phyloP scores from a whole-genome alignment of 1,284 basidiomycete species.

The Chalciporus piperatoides region DNA sequence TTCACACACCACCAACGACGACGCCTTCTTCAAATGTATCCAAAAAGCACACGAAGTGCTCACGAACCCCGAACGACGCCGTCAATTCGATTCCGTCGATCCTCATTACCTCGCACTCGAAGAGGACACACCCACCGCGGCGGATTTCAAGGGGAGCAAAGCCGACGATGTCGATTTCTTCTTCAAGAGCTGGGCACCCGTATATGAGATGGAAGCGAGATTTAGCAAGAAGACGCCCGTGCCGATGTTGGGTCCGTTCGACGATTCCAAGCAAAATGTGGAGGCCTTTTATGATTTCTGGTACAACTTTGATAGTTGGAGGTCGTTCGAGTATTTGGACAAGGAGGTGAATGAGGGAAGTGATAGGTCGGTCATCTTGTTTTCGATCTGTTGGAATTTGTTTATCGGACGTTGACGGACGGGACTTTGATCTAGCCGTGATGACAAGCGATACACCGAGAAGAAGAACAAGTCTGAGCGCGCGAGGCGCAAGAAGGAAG shows the following conservation, averaged over 20 bases:
- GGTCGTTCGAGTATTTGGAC: conserved; percentile 97
- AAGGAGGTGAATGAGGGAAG: conserved; percentile 99
- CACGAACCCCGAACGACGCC: conserved; percentile 81
- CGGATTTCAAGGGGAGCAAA: conserved; percentile 55
- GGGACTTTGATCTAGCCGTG: conserved; percentile 58
- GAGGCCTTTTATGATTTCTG: conserved; percentile 98
- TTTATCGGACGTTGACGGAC: not conserved
- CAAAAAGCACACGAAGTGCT: conserved; percentile 95
- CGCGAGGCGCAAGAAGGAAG: conserved; percentile 95
- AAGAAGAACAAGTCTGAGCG: conserved; percentile 99
- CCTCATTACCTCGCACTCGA: conserved; percentile 72
- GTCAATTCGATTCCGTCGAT: conserved; percentile 97
- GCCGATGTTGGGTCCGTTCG: conserved; percentile 71
- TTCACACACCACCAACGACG: conserved; percentile 81
- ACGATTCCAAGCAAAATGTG: conserved; percentile 79
- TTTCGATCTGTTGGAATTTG: not conserved
- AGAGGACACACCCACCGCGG: conserved; percentile 70
- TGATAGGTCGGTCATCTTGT: conserved; percentile 65
- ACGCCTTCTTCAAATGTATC: conserved; percentile 99
- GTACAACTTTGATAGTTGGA: conserved; percentile 99
- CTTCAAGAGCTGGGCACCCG: conserved; percentile 62
- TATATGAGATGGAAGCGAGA: conserved; percentile 88
- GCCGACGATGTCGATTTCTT: conserved; percentile 52
- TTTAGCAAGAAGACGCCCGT: conserved; percentile 92
- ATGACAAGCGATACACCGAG: conserved; percentile 98